Evolutionary conservation across 768 basidiomycete genomes (phyloP).

Genomic region (Suillus bovinus): DNA sequence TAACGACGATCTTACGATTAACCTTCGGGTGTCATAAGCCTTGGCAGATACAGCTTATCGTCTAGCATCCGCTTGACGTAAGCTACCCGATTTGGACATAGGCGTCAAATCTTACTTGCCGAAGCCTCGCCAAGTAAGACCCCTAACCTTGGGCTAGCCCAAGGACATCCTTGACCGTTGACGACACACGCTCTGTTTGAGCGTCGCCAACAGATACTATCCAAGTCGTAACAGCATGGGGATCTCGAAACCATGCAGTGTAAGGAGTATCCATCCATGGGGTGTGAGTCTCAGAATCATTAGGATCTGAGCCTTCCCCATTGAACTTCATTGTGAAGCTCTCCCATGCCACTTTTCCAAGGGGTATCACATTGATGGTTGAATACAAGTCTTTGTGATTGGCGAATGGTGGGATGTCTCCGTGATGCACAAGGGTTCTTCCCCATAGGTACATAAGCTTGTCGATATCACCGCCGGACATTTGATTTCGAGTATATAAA

Average conservation of each 20-base stretch:
- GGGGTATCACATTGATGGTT: constrained; percentile 25
- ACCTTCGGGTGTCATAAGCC: too few relatives aligned
- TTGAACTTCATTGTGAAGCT: constrained; percentile 19
- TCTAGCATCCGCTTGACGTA: too few relatives aligned
- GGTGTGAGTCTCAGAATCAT: constrained; percentile 4
- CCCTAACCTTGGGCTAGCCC: too few relatives aligned
- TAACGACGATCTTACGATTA: too few relatives aligned
- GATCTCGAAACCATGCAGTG: constrained; percentile 29
- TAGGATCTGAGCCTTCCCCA: constrained; percentile 3
- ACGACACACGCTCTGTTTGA: too few relatives aligned
- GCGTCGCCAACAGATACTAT: too few relatives aligned
- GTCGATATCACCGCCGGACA: constrained; percentile 19
- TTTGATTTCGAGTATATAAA: constrained; percentile 18
- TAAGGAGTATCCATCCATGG: constrained; percentile 29
- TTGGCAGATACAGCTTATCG: too few relatives aligned
- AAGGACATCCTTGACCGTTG: too few relatives aligned
- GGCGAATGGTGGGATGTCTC: not conserved
- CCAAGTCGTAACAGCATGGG: too few relatives aligned
- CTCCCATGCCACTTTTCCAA: constrained; percentile 31
- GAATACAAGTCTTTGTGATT: constrained; percentile 22
- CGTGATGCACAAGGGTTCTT: not conserved
- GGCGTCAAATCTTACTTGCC: too few relatives aligned
- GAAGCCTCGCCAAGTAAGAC: too few relatives aligned
- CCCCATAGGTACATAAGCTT: constrained; percentile 19
- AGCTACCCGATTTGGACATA: too few relatives aligned